Evolutionary conservation across 306 rosid species (phyloP), one percentile per base, ranked within the genome.

Genomic region (Adenanthera pavonina): DNA sequence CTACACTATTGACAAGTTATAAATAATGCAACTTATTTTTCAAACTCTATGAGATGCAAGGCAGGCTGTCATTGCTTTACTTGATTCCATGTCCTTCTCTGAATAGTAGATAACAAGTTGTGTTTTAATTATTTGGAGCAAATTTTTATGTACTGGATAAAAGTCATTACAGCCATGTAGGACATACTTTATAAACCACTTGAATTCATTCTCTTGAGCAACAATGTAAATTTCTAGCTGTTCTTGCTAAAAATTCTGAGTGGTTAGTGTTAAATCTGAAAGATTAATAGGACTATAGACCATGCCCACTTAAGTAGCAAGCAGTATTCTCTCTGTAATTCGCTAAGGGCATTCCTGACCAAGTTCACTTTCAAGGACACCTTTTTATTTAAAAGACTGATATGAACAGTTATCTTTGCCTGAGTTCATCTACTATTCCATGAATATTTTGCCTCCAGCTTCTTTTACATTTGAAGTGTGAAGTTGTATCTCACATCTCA

Each of bases 401-500:
- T 16, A 16, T 16, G 30, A 17, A 54, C 35, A 33, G 11, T 20
- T 54, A 2, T n/a, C 30, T 60, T 17, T 52, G 66, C 66, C 25
- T 1, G 4, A 60, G 66, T 60, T 49, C 74, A 77, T 60, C 72
- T 49, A 48, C 46, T 7, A 9, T 51, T 78, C 62, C 74, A 61
- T 49, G 59, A 16, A 57, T n/a, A 38, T 19, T 43, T 19, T 65
- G 16, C 66, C 36, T 48, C 20, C 49, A 46, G 49, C 72, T 47
- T 67, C n/a, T 19, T 44, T 59, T 68, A 17, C 48, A 56, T 49
- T 59, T 74, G 43, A 46, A 74, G 59, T 47, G 33, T 43, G 65
- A 81, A 41, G 62, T 47, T 56, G 34, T 53, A 68, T 81, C 41
- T 47, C 56, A 34, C 65, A 69, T 81, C 43, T 56, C 76, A 80